phyloP scores from a whole-genome alignment of 1,284 basidiomycete species.

The Somion occarium region DNA sequence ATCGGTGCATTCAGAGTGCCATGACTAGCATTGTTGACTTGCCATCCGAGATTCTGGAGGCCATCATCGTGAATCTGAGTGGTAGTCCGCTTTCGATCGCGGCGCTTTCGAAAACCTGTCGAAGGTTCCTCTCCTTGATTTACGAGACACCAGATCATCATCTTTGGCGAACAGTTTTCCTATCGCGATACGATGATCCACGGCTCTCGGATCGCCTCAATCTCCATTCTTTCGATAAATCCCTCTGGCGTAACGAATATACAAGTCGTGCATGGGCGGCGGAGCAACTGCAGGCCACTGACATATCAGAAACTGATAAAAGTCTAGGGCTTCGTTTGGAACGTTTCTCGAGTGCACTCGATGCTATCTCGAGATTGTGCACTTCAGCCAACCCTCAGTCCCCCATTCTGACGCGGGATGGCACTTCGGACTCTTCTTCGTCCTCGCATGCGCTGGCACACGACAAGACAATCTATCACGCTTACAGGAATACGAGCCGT shows the following conservation, averaged over 20 bases:
- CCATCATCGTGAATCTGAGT: background rate
- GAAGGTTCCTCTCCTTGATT: background rate
- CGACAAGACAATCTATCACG: no score
- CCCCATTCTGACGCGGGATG: background rate
- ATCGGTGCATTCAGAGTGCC: no score
- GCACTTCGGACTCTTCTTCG: background rate
- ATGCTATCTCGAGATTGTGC: background rate
- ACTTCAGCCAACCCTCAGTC: background rate
- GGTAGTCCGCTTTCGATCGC: background rate
- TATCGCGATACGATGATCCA: conserved; percentile 6
- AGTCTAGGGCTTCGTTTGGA: no score
- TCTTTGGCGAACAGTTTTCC: conserved; percentile 3
- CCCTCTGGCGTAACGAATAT: background rate
- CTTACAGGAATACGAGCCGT: background rate
- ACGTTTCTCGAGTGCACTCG: background rate
- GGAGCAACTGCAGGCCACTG: background rate
- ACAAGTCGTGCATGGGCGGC: background rate
- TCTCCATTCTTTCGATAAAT: background rate
- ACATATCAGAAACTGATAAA: background rate
- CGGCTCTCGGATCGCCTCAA: background rate
- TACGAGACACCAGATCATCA: conserved; percentile 1
- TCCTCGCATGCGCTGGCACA: no score
- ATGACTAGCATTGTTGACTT: no score
- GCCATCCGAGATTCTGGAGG: conserved; percentile 4
- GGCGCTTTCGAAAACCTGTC: background rate